Base-by-base conservation (phyloP, 768 basidiomycete genomes). In the Amyloporia xantha region DNA sequence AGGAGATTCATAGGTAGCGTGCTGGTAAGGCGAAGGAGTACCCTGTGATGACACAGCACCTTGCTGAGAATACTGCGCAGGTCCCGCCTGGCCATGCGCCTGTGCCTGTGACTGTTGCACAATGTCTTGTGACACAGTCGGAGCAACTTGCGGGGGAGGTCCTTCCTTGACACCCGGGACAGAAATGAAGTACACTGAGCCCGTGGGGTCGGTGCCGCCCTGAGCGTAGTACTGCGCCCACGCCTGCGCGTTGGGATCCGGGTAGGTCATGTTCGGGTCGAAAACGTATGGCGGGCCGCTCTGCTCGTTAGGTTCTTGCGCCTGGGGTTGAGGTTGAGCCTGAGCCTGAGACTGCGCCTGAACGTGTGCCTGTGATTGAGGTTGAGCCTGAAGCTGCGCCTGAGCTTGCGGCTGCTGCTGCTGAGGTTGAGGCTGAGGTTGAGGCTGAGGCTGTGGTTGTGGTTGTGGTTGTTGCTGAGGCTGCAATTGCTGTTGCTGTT, bases 161-260 rank as follows among this genome's bases (percentile, higher is more conserved):
- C 55, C 64, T 45, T 78, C 79, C 56, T 78, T 82, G 38, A 91
- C 72, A 2, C 86, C 88, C 5, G 87, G 88, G 1, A 91, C 79
- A 2, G 79, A 81, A 42, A 84, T 66, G 57, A 92, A 92, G 67
- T 92, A 92, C 33, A 91, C 84, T 6, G 83, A 71, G 7, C 90
- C 90, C 4, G 84, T 79, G 0, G 72, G 63, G 50, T 91, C 89
- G 40, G 66, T 77, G 3, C 89, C 89, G 21, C 90, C 90, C 51
- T 83, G 78, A 0, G 82, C 81, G 60, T 91, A 91, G 64, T 92
- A 92, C 55, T 81, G 77, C 5, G 86, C 89, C 89, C 89, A 91
- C 0, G 85, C 86, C 60, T 91, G 88, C 19, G 83, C 87, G 53
- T 89, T 89, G 47, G 81, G 77, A 62, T 92, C 89, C 13, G 79